Evolutionary conservation across 208 protist genomes (phyloP).

Genomic region (Endotrypanum monterogeii): DNA sequence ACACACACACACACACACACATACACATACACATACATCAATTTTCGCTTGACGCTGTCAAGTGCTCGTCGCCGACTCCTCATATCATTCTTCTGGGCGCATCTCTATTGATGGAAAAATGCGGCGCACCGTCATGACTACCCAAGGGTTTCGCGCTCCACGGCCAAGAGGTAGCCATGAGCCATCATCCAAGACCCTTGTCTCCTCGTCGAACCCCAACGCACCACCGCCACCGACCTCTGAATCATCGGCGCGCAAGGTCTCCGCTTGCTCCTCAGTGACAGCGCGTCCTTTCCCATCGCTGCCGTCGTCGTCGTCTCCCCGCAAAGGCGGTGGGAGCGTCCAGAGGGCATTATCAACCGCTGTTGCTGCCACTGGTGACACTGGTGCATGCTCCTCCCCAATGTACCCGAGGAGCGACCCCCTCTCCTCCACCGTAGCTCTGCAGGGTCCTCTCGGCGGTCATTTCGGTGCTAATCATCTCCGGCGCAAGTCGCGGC

Average conservation of each 20-base stretch:
- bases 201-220: neutral
- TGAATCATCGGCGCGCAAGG: neutral
- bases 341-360: neutral
- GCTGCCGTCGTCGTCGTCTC: neutral
- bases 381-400: neutral
- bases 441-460: slow-evolving; percentile 5
- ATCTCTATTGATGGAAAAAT: slow-evolving; percentile 15
- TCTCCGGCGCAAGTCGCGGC: slow-evolving; percentile 14
- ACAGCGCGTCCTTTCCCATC: neutral
- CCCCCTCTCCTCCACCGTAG: neutral
- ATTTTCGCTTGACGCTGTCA: neutral
- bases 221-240: neutral
- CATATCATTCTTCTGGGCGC: neutral
- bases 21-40: neutral
- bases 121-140: slow-evolving; percentile 43
- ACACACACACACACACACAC: neutral
- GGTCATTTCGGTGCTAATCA: slow-evolving; percentile 32
- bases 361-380: slow-evolving; percentile 4
- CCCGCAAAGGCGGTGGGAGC: neutral
- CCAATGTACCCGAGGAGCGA: neutral
- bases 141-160: slow-evolving; percentile 54
- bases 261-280: neutral
- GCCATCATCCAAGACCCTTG: neutral
- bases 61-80: neutral
- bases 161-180: slow-evolving; percentile 22